phyloP scores from a whole-genome alignment of 768 basidiomycete species.

The Phanerochaete sordida region DNA sequence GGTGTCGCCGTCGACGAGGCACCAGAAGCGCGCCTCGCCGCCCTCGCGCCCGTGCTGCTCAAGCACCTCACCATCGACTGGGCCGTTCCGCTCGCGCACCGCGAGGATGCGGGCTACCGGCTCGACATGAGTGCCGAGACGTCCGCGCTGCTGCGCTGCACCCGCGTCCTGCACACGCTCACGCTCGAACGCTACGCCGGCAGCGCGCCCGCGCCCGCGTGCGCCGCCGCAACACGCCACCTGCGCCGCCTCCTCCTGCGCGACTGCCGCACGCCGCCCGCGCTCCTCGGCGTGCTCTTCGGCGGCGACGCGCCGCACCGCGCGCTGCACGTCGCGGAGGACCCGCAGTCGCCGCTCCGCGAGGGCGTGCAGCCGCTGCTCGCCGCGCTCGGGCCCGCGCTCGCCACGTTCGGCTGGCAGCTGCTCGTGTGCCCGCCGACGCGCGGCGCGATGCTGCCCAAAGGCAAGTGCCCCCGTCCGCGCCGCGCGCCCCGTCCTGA shows the following conservation, averaged over 20 bases:
- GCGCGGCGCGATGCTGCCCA: too few species aligned
- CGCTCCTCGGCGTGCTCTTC: background rate
- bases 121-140: background rate
- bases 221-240: background rate
- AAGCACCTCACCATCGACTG: background rate
- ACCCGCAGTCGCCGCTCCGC: background rate
- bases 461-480: too few species aligned
- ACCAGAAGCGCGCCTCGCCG: background rate
- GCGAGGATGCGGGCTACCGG: background rate
- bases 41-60: background rate
- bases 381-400: background rate
- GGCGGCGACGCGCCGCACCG: background rate
- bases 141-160: background rate
- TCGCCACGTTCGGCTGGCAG: background rate
- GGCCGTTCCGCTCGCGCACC: background rate
- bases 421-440: background rate
- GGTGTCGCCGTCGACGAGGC: background rate
- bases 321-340: background rate
- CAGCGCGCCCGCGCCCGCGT: background rate
- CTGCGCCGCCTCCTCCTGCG: background rate
- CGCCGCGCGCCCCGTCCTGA: too few species aligned
- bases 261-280: background rate
- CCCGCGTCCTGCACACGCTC: background rate
- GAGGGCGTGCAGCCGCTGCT: background rate
- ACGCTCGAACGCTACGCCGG: background rate